phyloP scores from a whole-genome alignment of 2,329 filamentous ascomycete species.

The Ophiostoma montium region DNA sequence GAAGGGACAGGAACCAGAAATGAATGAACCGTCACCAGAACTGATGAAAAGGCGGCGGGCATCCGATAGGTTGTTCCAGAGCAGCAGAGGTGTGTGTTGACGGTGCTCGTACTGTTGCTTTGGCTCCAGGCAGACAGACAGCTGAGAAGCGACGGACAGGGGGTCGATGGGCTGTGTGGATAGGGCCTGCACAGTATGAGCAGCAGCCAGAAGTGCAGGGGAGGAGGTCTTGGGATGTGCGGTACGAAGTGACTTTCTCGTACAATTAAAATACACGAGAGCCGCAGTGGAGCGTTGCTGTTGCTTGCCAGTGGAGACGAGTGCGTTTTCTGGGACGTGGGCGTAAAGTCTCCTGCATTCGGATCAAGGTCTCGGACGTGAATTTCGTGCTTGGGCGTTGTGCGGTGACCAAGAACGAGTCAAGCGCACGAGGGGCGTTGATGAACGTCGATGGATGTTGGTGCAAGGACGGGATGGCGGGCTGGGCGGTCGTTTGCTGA shows the following conservation, averaged over 20 bases:
- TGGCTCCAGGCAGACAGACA: neutral
- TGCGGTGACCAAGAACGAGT: constrained; percentile 1
- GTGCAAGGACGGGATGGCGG: neutral
- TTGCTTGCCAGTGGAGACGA: constrained; percentile 1
- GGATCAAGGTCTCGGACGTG: neutral
- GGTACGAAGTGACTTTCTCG: neutral
- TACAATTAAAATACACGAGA: constrained; percentile 1
- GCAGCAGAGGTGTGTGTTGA: neutral
- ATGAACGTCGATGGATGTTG: no score
- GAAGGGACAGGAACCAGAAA: neutral
- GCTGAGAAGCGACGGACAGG: neutral
- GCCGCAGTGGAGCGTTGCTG: constrained; percentile 5
- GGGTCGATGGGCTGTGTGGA: neutral
- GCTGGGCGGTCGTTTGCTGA: no score
- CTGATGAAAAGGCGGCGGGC: constrained; percentile 12
- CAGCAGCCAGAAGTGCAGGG: neutral
- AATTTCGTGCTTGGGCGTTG: neutral
- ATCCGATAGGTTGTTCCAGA: constrained; percentile 12
- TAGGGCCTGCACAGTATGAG: neutral
- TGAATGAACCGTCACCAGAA: constrained; percentile 1
- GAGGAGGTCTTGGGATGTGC: neutral
- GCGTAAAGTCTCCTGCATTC: neutral
- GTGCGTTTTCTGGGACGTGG: constrained; percentile 4
- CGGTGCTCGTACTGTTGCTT: neutral
- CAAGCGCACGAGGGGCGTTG: neutral